These are phyloP conservation scores for Calonectria ilicicola DNA, from an alignment of 2,329 filamentous ascomycete species.

Conservation along the genomic window DNA sequence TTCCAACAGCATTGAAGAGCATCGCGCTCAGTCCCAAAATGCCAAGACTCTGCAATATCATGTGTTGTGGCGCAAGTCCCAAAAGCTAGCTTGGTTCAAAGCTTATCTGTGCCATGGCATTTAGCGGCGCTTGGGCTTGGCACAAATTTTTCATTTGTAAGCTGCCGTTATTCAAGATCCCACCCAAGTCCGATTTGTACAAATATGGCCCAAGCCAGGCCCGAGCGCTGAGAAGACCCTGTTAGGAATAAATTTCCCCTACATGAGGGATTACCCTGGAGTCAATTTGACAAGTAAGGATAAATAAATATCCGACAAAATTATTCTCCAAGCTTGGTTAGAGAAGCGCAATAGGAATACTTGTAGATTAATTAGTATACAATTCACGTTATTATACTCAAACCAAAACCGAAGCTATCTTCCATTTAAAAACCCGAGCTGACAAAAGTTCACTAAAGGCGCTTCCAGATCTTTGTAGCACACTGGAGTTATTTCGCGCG, in stretches of 20 bases:
- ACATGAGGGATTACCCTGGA: not conserved
- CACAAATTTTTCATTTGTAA: not conserved
- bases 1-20: not conserved
- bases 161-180: not conserved
- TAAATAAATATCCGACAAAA: not conserved
- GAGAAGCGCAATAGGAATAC: too few relatives aligned
- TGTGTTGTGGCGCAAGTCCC: not conserved
- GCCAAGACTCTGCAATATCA: not conserved
- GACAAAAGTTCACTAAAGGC: too few relatives aligned
- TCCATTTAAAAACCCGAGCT: too few relatives aligned
- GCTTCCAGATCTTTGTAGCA: too few relatives aligned
- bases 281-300: not conserved
- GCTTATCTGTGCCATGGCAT: not conserved
- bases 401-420: too few relatives aligned
- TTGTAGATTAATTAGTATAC: too few relatives aligned
- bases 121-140: not conserved
- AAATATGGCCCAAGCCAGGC: not conserved
- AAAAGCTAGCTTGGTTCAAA: not conserved
- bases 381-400: too few relatives aligned
- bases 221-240: not conserved
- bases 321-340: too few relatives aligned
- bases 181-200: not conserved
- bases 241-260: not conserved
- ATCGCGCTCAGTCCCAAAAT: not conserved
- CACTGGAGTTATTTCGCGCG: too few relatives aligned